Evolutionary conservation across 805 yeast genomes (phyloP), one percentile per base, ranked within the genome.

Genomic region (Saturnispora diversa): DNA sequence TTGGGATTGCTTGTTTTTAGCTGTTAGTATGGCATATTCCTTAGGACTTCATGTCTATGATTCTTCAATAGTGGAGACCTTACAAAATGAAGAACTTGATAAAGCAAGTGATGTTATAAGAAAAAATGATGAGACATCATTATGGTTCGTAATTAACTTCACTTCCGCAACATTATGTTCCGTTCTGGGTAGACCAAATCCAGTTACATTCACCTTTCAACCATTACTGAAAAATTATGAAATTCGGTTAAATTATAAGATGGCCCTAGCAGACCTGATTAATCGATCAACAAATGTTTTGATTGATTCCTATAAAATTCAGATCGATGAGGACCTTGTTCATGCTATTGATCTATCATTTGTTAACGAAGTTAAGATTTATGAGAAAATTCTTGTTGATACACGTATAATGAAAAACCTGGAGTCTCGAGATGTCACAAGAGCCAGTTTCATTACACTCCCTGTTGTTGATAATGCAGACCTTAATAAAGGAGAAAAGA

Each of bases 101-200:
- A 48, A 49, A 20, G 53, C 58, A 16, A 49, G 52, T 31, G 52
- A 47, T 33, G 50, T 59, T 22, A 53, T 60, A 5, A 47, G 46
- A 37, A 48, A 50, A 12, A 65, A 66, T 38, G 65, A 61, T 16
- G 60, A 70, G 39, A 62, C 69, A 13, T 64, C 72, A 32, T 60
- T 70, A 5, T 73, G 77, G 75, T 68, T 70, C 42, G 72, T 72
- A 2, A 60, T 72, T 40, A 67, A 69, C 45, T 64, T 68, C 44
- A 56, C 69, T 20, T 59, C 68, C n/a, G 70, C 74, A 2, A 71
- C 70, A 26, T 49, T 70, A 15, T 71, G 77, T 49, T 68, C 75
- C 1, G 67, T 71, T 12, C 56, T 72, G 20, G 77, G 77, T 7
- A 58, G 77, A 46, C 77, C 77, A 3, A 72, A 71, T 45, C 78